Evolutionary conservation across 305 asterid genomes (phyloP).

Genomic region (Withania somnifera): DNA sequence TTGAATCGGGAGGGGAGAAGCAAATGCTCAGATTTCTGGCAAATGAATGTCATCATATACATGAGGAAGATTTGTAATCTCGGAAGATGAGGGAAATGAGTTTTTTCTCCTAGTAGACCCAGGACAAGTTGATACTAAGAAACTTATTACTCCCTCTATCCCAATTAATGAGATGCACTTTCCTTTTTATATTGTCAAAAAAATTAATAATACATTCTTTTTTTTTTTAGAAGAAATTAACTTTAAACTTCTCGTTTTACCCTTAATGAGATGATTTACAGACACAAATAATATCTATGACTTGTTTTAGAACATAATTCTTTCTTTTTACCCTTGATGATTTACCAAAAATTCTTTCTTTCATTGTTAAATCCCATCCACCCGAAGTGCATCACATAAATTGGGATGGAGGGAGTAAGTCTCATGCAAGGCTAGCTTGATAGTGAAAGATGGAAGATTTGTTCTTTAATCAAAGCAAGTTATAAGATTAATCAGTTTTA

Average conservation of each 20-base stretch:
- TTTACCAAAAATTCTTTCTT: too few species aligned
- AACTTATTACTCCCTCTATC: background rate
- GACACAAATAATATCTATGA: too few species aligned
- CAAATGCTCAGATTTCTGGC: background rate
- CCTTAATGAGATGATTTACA: too few species aligned
- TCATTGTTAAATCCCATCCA: too few species aligned
- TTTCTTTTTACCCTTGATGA: too few species aligned
- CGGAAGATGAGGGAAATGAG: background rate
- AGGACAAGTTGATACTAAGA: background rate
- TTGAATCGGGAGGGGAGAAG: background rate
- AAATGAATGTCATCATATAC: background rate
- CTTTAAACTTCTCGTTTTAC: background rate
- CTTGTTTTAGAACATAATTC: too few species aligned
- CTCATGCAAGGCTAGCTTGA: background rate
- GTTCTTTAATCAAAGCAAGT: background rate
- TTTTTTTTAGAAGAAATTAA: background rate
- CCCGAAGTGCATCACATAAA: background rate
- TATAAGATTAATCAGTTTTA: background rate
- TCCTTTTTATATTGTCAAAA: background rate
- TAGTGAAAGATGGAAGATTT: background rate
- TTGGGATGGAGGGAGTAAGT: background rate
- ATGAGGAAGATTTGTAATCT: background rate
- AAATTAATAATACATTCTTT: background rate
- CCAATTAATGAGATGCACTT: background rate
- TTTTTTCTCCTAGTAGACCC: background rate